Base-by-base conservation (phyloP, 306 rosid species). In the Prunus salicina region DNA sequence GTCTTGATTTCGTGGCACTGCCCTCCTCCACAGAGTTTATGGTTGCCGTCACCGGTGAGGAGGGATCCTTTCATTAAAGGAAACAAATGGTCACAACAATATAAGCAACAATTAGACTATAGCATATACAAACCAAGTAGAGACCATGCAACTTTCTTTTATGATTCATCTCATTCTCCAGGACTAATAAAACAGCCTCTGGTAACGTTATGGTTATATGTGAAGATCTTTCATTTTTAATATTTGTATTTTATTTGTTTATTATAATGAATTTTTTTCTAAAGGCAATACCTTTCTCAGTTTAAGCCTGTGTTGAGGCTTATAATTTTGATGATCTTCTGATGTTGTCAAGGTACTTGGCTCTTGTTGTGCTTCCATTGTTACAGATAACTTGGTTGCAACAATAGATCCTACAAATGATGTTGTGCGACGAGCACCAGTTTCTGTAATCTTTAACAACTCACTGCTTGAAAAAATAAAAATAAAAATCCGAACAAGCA, bases 401-500 rank as follows among this genome's bases (percentile, higher is more conserved):
- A 65, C 81, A 62, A 55, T 77, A n/a, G 83, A 74, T 78, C 77
- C 81, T 8, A 78, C 30, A 75, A 76, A 62, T 62, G 93, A 70
- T 74, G 81, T 38, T 8, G 84, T 66, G 47, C 76, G 84, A 73
- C 45, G 70, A 78, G 78, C 73, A 78, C 80, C 76, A 47, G 64
- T 72, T 53, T 84, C 89, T 70, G 78, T 67, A 49, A 57, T 61
- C 78, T 75, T 88, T 28, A 82, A 38, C 32, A 72, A 53, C 65
- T 88, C 89, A 69, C 91, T 83, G 87, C 69, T 76, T 79, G 20
- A 47, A 53, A n/a, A 75, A 72, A 51, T 8, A 12, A 60, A 56
- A 20, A 56, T 20, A 22, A 73, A 28, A 60, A 60, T 47, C 38
- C 15, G n/a, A 67, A 57, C 62, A 67, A 73, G 69, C 63, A 66